These are phyloP conservation scores for Populus ilicifolia DNA, from an alignment of 345 rosid species.

Conservation along the genomic window DNA sequence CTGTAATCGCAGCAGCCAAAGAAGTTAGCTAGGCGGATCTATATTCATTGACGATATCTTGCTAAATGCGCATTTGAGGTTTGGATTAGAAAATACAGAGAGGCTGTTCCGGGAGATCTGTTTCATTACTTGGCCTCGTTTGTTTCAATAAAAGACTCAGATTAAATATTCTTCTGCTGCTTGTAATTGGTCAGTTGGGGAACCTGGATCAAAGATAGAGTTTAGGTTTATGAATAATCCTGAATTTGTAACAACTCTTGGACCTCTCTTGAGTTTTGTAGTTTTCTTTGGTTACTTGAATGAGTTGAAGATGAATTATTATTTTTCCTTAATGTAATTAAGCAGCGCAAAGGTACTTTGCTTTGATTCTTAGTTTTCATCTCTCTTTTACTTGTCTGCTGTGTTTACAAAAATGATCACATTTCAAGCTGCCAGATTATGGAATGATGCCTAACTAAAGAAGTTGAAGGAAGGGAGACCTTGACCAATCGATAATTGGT, in stretches of 20 bases:
- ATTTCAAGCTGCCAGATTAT: background rate
- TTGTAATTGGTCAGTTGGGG: slow-evolving; percentile 19
- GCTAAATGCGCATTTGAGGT: slow-evolving; percentile 1
- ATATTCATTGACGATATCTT: background rate
- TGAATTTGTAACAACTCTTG: slow-evolving; percentile 17
- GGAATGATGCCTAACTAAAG: background rate
- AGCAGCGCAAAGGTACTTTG: background rate
- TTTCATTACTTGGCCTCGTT: slow-evolving; percentile 21
- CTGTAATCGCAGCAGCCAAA: slow-evolving; percentile 74
- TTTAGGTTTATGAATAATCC: slow-evolving; percentile 10
- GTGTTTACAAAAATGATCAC: background rate
- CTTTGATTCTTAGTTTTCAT: background rate
- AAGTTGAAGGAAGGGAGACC: slow-evolving; percentile 2
- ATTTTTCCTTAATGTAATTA: background rate
- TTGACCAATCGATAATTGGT: slow-evolving; percentile 21
- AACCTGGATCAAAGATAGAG: slow-evolving; percentile 20
- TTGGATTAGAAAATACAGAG: slow-evolving; percentile 15
- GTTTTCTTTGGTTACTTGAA: slow-evolving; percentile 12
- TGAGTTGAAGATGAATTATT: slow-evolving; percentile 14
- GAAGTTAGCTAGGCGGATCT: slow-evolving; percentile 32
- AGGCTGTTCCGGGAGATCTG: slow-evolving; percentile 13
- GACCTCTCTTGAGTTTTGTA: slow-evolving; percentile 28
- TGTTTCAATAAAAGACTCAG: slow-evolving; percentile 31
- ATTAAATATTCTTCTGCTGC: slow-evolving; percentile 24
- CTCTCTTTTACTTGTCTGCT: background rate